phyloP scores from a whole-genome alignment of 306 rosid genomes.

The Dicorynia guianensis region DNA sequence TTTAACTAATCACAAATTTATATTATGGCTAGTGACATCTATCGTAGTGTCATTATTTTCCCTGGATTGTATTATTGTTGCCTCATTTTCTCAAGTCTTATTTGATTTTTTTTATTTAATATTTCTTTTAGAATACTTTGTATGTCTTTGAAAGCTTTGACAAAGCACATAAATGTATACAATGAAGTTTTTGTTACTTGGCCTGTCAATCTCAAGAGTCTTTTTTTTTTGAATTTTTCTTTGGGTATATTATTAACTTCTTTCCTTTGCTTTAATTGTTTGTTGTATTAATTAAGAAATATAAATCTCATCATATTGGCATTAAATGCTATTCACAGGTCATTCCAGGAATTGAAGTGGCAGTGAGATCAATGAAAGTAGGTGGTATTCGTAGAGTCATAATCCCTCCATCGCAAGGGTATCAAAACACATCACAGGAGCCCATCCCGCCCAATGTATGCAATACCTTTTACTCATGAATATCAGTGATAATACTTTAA shows the following conservation, averaged over 20 bases:
- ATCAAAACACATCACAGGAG: conserved; percentile 88
- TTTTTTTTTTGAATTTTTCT: neutral
- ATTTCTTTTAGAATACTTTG: neutral
- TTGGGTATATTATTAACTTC: neutral
- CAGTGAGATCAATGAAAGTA: conserved; percentile 86
- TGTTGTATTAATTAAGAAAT: conserved; percentile 17
- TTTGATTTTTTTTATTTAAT: neutral
- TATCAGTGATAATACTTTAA: conserved; percentile 24
- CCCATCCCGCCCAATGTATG: conserved; percentile 91
- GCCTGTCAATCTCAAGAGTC: neutral
- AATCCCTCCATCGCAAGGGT: conserved; percentile 93
- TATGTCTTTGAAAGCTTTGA: neutral
- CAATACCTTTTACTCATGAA: conserved; percentile 28
- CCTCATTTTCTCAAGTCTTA: neutral
- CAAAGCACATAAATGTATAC: too few species aligned
- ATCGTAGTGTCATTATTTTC: neutral
- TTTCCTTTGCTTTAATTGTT: neutral
- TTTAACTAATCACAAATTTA: neutral
- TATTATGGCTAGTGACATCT: neutral
- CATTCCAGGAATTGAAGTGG: conserved; percentile 78
- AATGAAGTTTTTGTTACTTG: too few species aligned
- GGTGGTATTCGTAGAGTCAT: conserved; percentile 83
- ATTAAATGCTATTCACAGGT: conserved; percentile 56
- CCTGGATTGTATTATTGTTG: neutral
- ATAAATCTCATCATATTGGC: conserved; percentile 9